Percentiles rank a stretch among this genome's conserved stretches.
Conservation (phyloP, 345 rosid species). For the Syzygium grande region DNA sequence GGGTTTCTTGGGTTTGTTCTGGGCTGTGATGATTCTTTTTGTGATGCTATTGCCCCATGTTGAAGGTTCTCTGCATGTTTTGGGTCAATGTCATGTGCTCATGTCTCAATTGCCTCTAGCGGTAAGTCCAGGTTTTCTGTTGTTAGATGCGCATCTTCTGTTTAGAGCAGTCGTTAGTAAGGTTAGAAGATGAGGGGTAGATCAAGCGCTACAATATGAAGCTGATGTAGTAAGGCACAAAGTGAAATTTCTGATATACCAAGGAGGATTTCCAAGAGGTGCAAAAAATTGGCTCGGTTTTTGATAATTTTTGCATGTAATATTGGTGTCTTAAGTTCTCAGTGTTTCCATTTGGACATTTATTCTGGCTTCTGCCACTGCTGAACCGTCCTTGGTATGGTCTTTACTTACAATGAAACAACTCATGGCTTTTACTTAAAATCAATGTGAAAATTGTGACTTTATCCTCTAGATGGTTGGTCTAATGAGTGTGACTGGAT, state of each 20-base stretch:
- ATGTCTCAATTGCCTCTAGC: not conserved
- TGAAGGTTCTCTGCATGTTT: not conserved
- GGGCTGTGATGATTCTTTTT: not conserved
- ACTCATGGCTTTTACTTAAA: not conserved
- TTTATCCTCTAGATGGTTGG: not conserved
- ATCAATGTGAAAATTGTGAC: not conserved
- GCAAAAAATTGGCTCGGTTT: not conserved
- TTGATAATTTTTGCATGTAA: not conserved
- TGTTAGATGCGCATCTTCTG: not conserved
- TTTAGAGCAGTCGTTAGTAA: not conserved
- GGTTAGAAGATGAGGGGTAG: not conserved
- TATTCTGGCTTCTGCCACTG: not conserved
- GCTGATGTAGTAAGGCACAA: not conserved
- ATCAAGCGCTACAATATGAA: not conserved
- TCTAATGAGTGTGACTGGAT: not conserved
- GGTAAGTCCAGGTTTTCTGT: not conserved
- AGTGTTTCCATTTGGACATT: not conserved
- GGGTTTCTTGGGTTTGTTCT: not conserved
- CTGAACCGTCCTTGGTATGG: not conserved
- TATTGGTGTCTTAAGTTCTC: not conserved
- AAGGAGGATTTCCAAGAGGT: not conserved
- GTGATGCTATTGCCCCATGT: not conserved
- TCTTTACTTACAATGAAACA: not conserved
- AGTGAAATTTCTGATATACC: not conserved
- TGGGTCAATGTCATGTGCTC: not conserved